Evolutionary conservation across 2,329 filamentous ascomycete genomes (phyloP).

Genomic region (Aspergillus bombycis): DNA sequence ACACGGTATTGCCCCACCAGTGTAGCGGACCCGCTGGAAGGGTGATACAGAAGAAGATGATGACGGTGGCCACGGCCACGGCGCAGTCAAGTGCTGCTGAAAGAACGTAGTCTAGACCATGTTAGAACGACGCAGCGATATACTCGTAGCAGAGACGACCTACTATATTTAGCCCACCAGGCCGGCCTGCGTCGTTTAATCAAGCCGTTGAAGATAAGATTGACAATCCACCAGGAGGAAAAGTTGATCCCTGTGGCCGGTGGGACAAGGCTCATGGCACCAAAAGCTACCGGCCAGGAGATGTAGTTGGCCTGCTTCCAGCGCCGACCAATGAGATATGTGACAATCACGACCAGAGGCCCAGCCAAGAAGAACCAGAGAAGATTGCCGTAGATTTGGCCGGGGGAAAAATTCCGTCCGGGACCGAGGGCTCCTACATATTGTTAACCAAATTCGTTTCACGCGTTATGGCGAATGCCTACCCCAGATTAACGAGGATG

Average conservation of each 20-base stretch:
- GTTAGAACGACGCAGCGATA: constrained; percentile 12
- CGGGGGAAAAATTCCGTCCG: constrained; percentile 65
- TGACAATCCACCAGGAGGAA: constrained; percentile 64
- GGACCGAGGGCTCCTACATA: constrained; percentile 63
- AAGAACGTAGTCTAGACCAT: constrained; percentile 42
- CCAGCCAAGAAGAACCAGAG: constrained; percentile 75
- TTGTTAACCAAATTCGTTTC: neutral
- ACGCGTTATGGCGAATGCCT: constrained; percentile 6
- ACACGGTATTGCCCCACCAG: constrained; percentile 50
- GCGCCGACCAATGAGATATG: constrained; percentile 61
- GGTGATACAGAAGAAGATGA: constrained; percentile 50
- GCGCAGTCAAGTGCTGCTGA: constrained; percentile 49
- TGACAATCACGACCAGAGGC: constrained; percentile 62
- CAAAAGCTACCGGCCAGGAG: constrained; percentile 69
- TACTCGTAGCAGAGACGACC: constrained; percentile 10
- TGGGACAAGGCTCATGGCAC: constrained; percentile 65
- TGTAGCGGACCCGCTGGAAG: constrained; percentile 42
- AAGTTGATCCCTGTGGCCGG: constrained; percentile 72
- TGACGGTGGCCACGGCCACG: constrained; percentile 46
- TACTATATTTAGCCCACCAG: constrained; percentile 55
- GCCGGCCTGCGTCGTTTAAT: constrained; percentile 47
- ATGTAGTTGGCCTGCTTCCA: constrained; percentile 67
- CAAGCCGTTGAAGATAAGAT: constrained; percentile 51
- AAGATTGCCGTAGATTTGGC: constrained; percentile 64
- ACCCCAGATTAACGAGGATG: constrained; percentile 72